Evolutionary conservation across 2,329 filamentous ascomycete species (phyloP).

Genomic region (Aspergillus spinulosporus): DNA sequence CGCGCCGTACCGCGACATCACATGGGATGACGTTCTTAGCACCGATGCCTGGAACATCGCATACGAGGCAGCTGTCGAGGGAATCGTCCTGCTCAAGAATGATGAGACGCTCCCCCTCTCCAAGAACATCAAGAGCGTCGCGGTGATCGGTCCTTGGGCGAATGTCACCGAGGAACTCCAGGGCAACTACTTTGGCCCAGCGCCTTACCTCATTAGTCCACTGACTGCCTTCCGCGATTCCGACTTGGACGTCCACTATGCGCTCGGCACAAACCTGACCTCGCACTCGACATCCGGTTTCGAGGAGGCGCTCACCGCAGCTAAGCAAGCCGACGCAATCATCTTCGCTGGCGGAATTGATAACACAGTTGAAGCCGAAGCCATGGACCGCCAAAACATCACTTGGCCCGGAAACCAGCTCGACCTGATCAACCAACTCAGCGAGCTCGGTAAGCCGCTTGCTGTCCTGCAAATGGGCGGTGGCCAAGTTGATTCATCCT

Average conservation of each 20-base stretch:
- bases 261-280: conserved; percentile 38
- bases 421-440: conserved; percentile 41
- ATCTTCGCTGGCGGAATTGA: conserved; percentile 46
- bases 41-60: conserved; percentile 57
- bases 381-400: conserved; percentile 43
- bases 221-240: conserved; percentile 53
- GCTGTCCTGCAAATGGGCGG: conserved; percentile 48
- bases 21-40: conserved; percentile 58
- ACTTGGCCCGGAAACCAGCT: conserved; percentile 47
- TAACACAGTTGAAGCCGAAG: conserved; percentile 45
- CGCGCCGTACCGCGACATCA: conserved; percentile 52
- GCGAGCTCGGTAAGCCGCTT: conserved; percentile 39
- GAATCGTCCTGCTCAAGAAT: conserved; percentile 55
- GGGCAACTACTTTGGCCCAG: conserved; percentile 59
- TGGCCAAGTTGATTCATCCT: conserved; percentile 46
- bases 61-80: conserved; percentile 52
- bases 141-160: conserved; percentile 60
- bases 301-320: conserved; percentile 34
- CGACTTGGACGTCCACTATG: conserved; percentile 50
- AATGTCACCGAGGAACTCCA: conserved; percentile 59
- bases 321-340: conserved; percentile 39
- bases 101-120: conserved; percentile 51
- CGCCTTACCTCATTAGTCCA: conserved; percentile 58
- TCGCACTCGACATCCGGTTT: conserved; percentile 34
- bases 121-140: conserved; percentile 44